These are phyloP conservation scores for Pyrenophora seminiperda DNA, from an alignment of 2,329 filamentous ascomycete species.

Conservation along the genomic window DNA sequence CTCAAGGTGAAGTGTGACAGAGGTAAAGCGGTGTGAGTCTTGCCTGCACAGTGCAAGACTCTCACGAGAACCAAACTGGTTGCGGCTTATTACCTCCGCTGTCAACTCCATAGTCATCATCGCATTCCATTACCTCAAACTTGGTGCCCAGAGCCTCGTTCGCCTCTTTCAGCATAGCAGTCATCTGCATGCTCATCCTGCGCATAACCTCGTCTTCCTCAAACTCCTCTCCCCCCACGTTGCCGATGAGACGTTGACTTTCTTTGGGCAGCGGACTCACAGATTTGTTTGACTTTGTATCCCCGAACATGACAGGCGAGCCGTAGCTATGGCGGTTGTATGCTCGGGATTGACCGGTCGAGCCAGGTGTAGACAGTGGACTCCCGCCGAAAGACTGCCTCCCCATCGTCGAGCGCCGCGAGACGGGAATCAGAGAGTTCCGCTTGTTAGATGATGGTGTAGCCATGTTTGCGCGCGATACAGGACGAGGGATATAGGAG, in stretches of 20 bases:
- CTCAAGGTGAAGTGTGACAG: no score
- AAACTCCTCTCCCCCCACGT: slow-evolving; percentile 72
- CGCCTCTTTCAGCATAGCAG: slow-evolving; percentile 87
- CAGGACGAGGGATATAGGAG: slow-evolving; percentile 45
- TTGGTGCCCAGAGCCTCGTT: slow-evolving; percentile 75
- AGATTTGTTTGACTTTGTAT: slow-evolving; percentile 23
- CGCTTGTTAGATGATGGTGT: slow-evolving; percentile 32
- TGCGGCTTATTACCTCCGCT: slow-evolving; percentile 2
- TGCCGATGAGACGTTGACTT: slow-evolving; percentile 74
- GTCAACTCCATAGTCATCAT: slow-evolving; percentile 24
- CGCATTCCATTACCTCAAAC: slow-evolving; percentile 46
- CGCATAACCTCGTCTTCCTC: slow-evolving; percentile 80
- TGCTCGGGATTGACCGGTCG: slow-evolving; percentile 28
- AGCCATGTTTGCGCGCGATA: slow-evolving; percentile 26
- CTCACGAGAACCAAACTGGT: slow-evolving; percentile 1
- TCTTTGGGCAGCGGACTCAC: slow-evolving; percentile 60
- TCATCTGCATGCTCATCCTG: slow-evolving; percentile 76
- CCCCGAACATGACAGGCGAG: slow-evolving; percentile 34
- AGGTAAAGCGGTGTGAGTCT: no score
- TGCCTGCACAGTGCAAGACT: not conserved
- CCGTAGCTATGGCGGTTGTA: slow-evolving; percentile 42
- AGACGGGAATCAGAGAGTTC: slow-evolving; percentile 52
- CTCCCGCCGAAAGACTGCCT: slow-evolving; percentile 27
- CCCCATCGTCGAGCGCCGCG: slow-evolving; percentile 46
- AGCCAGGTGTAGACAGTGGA: slow-evolving; percentile 12